Conservation (phyloP, 495 filamentous ascomycete genomes). For the Xylaria castorea region DNA sequence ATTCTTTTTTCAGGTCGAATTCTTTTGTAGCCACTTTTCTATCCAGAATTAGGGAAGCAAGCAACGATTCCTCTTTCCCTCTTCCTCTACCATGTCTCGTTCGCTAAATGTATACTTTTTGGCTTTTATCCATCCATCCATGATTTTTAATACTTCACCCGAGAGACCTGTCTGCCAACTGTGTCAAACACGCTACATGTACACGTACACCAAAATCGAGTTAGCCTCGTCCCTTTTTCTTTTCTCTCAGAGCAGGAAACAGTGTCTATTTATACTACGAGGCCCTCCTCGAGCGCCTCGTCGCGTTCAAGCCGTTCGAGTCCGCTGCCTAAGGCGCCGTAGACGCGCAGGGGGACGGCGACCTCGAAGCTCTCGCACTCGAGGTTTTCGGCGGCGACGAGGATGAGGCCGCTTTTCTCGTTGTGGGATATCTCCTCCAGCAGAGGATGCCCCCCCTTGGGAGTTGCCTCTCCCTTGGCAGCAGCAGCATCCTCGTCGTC, state of each 20-base stretch:
- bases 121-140: slow-evolving; percentile 19
- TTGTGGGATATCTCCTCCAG: slow-evolving; percentile 71
- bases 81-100: background rate
- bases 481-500: background rate
- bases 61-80: background rate
- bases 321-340: slow-evolving; percentile 66
- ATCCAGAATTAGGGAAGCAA: slow-evolving; percentile 11
- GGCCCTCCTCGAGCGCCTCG: slow-evolving; percentile 53
- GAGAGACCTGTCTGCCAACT: background rate
- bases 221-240: background rate
- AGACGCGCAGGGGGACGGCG: slow-evolving; percentile 80
- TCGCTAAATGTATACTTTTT: slow-evolving; percentile 22
- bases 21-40: slow-evolving; percentile 4
- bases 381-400: slow-evolving; percentile 76
- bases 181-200: background rate
- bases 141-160: background rate
- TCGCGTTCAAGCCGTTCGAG: slow-evolving; percentile 57
- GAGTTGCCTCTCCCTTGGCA: background rate
- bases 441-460: slow-evolving; percentile 44
- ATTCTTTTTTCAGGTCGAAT: background rate
- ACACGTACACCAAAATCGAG: background rate
- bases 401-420: slow-evolving; percentile 69
- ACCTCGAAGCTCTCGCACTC: slow-evolving; percentile 91
- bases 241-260: background rate
- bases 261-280: slow-evolving; percentile 49